Conservation (phyloP, 495 filamentous ascomycete genomes). For the Xylaria acuta region DNA sequence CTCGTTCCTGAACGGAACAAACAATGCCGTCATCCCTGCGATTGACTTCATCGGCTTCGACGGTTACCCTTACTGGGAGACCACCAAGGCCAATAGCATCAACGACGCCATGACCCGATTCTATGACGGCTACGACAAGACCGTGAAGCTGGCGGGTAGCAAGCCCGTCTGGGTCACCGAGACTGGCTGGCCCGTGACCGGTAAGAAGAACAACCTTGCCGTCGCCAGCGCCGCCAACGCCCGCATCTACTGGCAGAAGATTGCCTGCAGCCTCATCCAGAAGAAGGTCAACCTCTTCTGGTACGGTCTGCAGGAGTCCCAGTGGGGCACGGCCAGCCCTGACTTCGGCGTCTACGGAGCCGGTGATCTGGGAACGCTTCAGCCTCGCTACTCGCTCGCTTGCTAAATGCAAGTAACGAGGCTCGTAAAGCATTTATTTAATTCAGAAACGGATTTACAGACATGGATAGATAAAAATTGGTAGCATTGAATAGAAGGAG, state of each 20-base stretch:
- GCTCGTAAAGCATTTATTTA: not conserved
- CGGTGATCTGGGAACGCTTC: slow-evolving; percentile 47
- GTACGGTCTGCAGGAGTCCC: slow-evolving; percentile 72
- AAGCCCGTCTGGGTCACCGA: slow-evolving; percentile 85
- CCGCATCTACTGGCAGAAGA: slow-evolving; percentile 74
- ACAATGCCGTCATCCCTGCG: slow-evolving; percentile 66
- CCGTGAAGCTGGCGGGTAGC: slow-evolving; percentile 59
- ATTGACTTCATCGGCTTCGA: slow-evolving; percentile 77
- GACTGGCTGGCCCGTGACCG: slow-evolving; percentile 80
- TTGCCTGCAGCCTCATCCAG: slow-evolving; percentile 68
- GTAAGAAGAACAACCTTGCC: slow-evolving; percentile 61
- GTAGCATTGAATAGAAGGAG: slow-evolving; percentile 13
- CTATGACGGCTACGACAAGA: slow-evolving; percentile 63
- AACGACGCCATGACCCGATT: slow-evolving; percentile 63
- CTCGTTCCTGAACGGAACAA: slow-evolving; percentile 73
- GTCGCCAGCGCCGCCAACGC: slow-evolving; percentile 68
- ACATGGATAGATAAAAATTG: slow-evolving; percentile 25
- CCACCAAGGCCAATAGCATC: slow-evolving; percentile 68
- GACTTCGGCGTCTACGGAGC: slow-evolving; percentile 64
- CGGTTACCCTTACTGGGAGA: slow-evolving; percentile 73
- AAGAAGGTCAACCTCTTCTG: slow-evolving; percentile 71
- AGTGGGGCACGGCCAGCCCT: slow-evolving; percentile 59
- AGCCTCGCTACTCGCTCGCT: slow-evolving; percentile 62
- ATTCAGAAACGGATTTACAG: not conserved
- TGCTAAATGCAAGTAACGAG: slow-evolving; percentile 44